Evolutionary conservation across 345 rosid species (phyloP), one percentile per base, ranked within the genome.

Genomic region (Psidium guajava): DNA sequence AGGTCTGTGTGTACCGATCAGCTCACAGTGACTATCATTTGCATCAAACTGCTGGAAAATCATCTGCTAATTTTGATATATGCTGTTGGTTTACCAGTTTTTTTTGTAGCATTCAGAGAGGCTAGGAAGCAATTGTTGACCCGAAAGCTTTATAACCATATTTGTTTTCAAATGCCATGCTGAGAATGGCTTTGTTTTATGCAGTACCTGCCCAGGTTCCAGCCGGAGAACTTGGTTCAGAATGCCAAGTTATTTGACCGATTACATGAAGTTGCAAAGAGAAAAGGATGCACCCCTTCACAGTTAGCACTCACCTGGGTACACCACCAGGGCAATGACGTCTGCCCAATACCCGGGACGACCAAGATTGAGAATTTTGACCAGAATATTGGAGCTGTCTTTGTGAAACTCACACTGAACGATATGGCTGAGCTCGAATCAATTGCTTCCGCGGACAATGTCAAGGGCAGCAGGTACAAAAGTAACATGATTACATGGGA

Each of bases 341-440:
- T 84, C 54, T 84, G 85, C 44, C 85, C 85, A 32, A 61, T 84
- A 25, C 85, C 85, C 0, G 81, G 81, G 42, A 61, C 85, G 10
- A 84, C 85, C 42, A 84, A 27, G 53, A 49, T 61, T n/a, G 81
- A 84, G 40, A 84, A 84, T 53, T 84, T 88, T 32, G 36, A 86
- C 82, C 84, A 86, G 82, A 88, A 86, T 56, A 54, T 86, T 53
- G 84, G 82, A 83, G 88, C 90, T 57, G 86, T 93, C 85, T 91
- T 93, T 1, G 90, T 94, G 74, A 93, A 92, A 77, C 90, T 94
- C 54, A 87, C 92, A 54, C 88, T 82, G 1, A 92, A 94, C 82
- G 94, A 94, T 83, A 92, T 92, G 91, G 86, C 90, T 57, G 92
- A 94, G 85, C 92, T 93, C 2, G 95, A 94, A 86, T 82, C 87